Base-by-base conservation (phyloP, 257 asterid genomes). In the Dorcoceras hygrometricum region DNA sequence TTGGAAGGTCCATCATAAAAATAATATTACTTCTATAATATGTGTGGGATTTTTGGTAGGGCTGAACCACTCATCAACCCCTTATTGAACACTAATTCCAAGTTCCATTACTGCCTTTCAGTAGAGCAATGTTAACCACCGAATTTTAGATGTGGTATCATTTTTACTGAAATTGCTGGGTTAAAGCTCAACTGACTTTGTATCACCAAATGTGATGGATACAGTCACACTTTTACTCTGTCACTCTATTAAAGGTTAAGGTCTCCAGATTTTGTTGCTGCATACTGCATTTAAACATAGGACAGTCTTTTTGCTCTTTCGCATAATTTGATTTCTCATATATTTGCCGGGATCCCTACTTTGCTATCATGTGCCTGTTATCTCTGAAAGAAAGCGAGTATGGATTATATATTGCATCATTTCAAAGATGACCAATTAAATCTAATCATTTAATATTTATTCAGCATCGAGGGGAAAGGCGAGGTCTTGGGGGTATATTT, bases 401-500 rank as follows among this genome's bases (percentile, higher is more conserved):
- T 36, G 2, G 18, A 36, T 36, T 36, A 36, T 36, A 18, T 36
- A 36, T 36, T 36, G 48, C 48, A 36, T 16, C 48, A 7, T 36
- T 36, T 36, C 48, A 36, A 36, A 36, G 14, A 36, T 36, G 48
- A 36, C 2, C 51, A 43, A 14, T 43, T 43, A 43, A 39, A 43
- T 43, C 4, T 43, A 43, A 14, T 43, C 14, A 34, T 34, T 9
- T 34, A 57, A 50, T 73, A 46, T 71, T 61, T 66, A 28, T 83
- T 86, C 87, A 94, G 99, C 99, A 94, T 75, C 95, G 97, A 28
- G 89, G 83, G 69, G 99, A 93, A 81, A 90, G 99, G 66, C 94
- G 99, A 65, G 99, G 99, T 66, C 96, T 94, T 48, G 99, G 99
- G 71, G 99, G 99, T 77, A 90, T 94, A 70, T 90, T 94, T 67